These are phyloP conservation scores for Tetrapisispora taiwanensis DNA, from an alignment of 805 yeast species.

Conservation along the genomic window DNA sequence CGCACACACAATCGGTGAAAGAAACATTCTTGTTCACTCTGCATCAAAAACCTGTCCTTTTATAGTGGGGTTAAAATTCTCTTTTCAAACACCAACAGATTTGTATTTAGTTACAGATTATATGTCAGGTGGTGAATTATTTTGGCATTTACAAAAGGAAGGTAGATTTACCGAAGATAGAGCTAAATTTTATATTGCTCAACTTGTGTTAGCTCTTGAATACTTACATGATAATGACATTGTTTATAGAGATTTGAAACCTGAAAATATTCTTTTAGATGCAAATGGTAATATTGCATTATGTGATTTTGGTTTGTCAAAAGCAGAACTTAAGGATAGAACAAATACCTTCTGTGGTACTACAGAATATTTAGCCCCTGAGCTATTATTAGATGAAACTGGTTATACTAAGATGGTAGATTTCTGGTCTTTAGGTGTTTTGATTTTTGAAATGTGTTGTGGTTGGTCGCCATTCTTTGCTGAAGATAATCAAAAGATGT, in stretches of 20 bases:
- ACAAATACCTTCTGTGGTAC: conserved; percentile 98
- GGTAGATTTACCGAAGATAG: conserved; percentile 88
- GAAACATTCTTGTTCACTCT: conserved; percentile 88
- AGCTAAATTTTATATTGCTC: conserved; percentile 96
- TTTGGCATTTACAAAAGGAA: conserved; percentile 94
- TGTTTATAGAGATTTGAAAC: conserved; percentile 93
- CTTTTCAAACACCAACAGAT: conserved; percentile 92
- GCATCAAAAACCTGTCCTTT: conserved; percentile 84
- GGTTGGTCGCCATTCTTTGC: conserved; percentile 99
- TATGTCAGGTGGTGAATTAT: conserved; percentile 96
- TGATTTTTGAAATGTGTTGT: conserved; percentile 97
- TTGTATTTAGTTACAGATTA: conserved; percentile 90
- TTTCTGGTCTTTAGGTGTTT: conserved; percentile 95
- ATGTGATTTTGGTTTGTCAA: conserved; percentile 94
- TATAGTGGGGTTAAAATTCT: conserved; percentile 89
- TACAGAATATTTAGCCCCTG: conserved; percentile 96
- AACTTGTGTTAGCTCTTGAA: conserved; percentile 83
- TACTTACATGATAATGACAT: conserved; percentile 92
- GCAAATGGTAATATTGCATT: conserved; percentile 96
- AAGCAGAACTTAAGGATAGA: conserved; percentile 82
- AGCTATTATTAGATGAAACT: conserved; percentile 84
- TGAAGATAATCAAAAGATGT: conserved; percentile 97
- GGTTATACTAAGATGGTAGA: conserved; percentile 99
- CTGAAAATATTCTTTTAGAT: conserved; percentile 89
- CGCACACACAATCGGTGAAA: conserved; percentile 96